Base-by-base conservation (phyloP, 1,139 yeast species). In the Protomyces inundatus region DNA sequence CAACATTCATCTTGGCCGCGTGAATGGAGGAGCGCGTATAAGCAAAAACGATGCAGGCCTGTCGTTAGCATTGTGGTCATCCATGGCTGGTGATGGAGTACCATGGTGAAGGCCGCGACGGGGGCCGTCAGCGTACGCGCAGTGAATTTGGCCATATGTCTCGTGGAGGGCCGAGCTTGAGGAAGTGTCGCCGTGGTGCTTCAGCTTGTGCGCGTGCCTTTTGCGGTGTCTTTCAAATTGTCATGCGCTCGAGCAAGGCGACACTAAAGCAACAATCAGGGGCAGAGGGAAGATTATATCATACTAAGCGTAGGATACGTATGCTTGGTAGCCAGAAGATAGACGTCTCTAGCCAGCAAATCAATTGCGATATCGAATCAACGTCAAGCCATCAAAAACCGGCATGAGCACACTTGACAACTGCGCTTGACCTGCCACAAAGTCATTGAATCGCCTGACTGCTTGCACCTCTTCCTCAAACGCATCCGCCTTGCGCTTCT, bases 81-180 rank as follows among this genome's bases (percentile, higher is more conserved):
- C 1, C 32, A 7, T 12, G 36, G 7, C 14, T 32, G 35, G 33
- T 12, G 34, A 1, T 9, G n/a, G 2, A 23, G 33, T 30, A 57
- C 61, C 62, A 58, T 58, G 6, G 62, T 33, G 46, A 58, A 58
- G 40, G 62, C 62, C 16, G 62, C 62, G 40, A 58, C 14, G 32
- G 62, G 62, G 5, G 62, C 62, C 14, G 62, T 58, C 62, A 58
- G 46, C 39, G 54, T 53, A 6, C 62, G 62, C 10, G 62, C 62
- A 32, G 46, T 58, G 46, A 58, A 58, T 33, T 35, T 51, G 5
- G 56, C 62, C 62, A 58, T 58, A 32, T 23, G 23, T 23, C 7
- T 35, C 9, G 9, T 16, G 9, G 32, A 42, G 2, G 48, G 9
- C 39, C 12, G 12, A 12, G 39, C 39, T 7, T 12, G 3, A 9